phyloP scores from a whole-genome alignment of 2,329 filamentous ascomycete genomes.

The Capronia americana region DNA sequence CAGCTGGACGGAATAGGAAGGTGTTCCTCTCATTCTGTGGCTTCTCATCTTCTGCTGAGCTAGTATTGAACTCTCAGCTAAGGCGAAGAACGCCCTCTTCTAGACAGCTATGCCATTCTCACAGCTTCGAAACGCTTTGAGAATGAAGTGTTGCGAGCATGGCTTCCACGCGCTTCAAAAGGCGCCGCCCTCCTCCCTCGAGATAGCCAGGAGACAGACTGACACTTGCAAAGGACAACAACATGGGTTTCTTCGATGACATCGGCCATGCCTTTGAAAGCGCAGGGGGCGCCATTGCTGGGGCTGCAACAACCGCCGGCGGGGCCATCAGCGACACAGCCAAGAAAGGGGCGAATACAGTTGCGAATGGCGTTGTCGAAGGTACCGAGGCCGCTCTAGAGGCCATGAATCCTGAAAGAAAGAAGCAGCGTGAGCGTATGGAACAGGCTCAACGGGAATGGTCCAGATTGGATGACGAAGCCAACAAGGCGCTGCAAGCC shows the following conservation, averaged over 20 bases:
- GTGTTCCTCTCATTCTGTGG: background rate
- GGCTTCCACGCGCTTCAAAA: background rate
- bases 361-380: background rate
- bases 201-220: background rate
- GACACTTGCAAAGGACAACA: background rate
- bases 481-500: background rate
- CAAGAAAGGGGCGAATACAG: background rate
- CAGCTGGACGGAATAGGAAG: background rate
- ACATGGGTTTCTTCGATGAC: background rate
- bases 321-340: background rate
- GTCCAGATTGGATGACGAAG: background rate
- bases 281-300: background rate
- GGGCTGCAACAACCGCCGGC: background rate
- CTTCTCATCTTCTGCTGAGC: background rate
- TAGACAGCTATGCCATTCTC: background rate
- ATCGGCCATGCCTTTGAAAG: background rate
- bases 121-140: background rate
- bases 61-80: background rate
- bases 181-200: background rate
- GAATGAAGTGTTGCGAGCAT: background rate
- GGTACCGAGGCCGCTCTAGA: conserved; percentile 1
- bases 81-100: background rate
- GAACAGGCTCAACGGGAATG: background rate
- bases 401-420: background rate
- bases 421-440: conserved; percentile 6